phyloP scores from a whole-genome alignment of 306 rosid species.

The Malus sieversii region DNA sequence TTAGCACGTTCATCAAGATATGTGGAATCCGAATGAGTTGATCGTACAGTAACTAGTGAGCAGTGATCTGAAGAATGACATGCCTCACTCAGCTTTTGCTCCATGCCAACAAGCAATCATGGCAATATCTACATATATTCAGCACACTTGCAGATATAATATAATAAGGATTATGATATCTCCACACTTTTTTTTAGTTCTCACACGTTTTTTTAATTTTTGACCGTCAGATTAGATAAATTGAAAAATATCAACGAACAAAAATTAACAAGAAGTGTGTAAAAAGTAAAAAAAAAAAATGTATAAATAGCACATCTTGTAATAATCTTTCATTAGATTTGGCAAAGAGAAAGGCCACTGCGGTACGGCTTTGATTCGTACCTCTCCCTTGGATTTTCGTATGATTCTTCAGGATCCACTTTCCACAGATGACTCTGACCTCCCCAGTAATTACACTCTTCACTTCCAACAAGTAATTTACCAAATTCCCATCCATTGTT shows the following conservation, averaged over 20 bases:
- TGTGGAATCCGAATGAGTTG: background rate
- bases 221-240: accelerated
- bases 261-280: too few relatives aligned
- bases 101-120: background rate
- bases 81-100: background rate
- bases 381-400: background rate
- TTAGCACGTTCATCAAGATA: too few relatives aligned
- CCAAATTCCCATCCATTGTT: background rate
- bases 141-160: background rate
- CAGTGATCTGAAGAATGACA: background rate
- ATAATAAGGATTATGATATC: background rate
- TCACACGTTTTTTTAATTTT: too few relatives aligned
- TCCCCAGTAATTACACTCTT: background rate
- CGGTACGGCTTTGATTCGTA: constrained; percentile 9
- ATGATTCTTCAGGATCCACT: background rate
- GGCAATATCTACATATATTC: background rate
- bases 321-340: background rate
- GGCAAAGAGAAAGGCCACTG: background rate
- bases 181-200: too few relatives aligned
- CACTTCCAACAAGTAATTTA: background rate
- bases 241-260: too few relatives aligned
- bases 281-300: too few relatives aligned
- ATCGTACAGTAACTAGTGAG: background rate
- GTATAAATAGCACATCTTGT: accelerated
- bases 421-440: background rate